Evolutionary conservation across 768 basidiomycete genomes (phyloP), one percentile per base, ranked within the genome.

Genomic region (Boletus coccyginus): DNA sequence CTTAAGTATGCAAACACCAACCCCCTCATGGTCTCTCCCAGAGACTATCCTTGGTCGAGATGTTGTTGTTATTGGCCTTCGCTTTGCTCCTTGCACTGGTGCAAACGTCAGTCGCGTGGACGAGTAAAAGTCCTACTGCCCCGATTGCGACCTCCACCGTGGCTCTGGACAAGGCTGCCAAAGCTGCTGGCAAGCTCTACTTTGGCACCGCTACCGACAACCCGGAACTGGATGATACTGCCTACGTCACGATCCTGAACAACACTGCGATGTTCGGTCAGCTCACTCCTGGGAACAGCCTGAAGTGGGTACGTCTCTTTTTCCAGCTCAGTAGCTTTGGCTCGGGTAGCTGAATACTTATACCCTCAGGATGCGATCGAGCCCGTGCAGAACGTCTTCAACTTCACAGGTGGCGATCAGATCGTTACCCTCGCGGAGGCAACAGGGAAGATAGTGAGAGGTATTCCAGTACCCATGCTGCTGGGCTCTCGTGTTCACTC

Each of bases 191-290:
- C 2, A 79, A 78, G 65, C 57, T 72, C 10, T 81, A 81, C 70
- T 80, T 80, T 49, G 78, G 80, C 31, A 68, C 75, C 46, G 79
- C 79, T 31, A 79, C 79, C 3, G 78, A 78, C 64, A 79, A 78
- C 65, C 67, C 70, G 2, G 78, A 81, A 65, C 65, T 81, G 39
- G 68, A 62, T 12, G 74, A 81, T 54, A 55, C 63, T 0, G 45
- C 55, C 51, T 67, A 57, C 29, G 33, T 50, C 19, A n/a, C 43
- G n/a, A 43, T 58, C 32, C 19, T 58, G 53, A 61, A 46, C 2
- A 12, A 56, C 31, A 46, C 62, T 2, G 46, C 31, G 0, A 64
- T 58, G 35, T 64, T 66, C 7, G 64, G 58, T 38, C 54, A 63
- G 52, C 54, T 65, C 41, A 66, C 64, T 32, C 65, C 55, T 24